Evolutionary conservation across 23 red algal genomes (phyloP).

Genomic region (Agarophyton chilense): DNA sequence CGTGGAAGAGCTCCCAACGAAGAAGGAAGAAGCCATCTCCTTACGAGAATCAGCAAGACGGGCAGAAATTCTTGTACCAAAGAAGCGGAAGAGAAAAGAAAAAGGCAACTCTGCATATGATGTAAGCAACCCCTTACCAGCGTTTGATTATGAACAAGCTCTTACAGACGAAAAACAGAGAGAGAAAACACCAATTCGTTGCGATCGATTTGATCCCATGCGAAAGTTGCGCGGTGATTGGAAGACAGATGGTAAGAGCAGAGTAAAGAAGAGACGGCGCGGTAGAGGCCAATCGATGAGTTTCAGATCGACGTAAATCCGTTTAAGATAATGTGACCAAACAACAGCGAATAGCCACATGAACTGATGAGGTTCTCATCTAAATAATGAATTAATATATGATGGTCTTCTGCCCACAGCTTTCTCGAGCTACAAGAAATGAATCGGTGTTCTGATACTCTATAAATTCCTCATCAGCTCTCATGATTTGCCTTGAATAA

Average conservation of each 20-base stretch:
- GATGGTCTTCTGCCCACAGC: no score
- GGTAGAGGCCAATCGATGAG: slow-evolving; percentile 47
- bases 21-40: neutral
- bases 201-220: slow-evolving; percentile 20
- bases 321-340: no score
- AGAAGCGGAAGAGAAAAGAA: slow-evolving; percentile 18
- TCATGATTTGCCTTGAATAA: no score
- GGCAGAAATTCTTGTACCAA: neutral
- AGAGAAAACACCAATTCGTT: neutral
- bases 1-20: neutral
- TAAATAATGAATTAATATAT: no score
- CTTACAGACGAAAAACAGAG: slow-evolving; percentile 13
- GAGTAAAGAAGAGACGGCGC: slow-evolving; percentile 19
- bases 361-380: no score
- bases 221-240: slow-evolving; percentile 24
- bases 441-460: no score
- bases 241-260: slow-evolving; percentile 5
- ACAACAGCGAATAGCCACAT: no score
- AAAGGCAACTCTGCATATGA: no score
- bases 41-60: neutral
- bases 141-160: slow-evolving; percentile 32
- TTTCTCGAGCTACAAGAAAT: no score
- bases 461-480: no score
- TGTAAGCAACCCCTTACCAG: neutral
- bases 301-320: slow-evolving; percentile 16